Percentiles rank a stretch among this genome's conserved stretches.
These are phyloP conservation scores for Pichia cephalocereana DNA, from an alignment of 805 yeast genomes.

Conservation along the genomic window DNA sequence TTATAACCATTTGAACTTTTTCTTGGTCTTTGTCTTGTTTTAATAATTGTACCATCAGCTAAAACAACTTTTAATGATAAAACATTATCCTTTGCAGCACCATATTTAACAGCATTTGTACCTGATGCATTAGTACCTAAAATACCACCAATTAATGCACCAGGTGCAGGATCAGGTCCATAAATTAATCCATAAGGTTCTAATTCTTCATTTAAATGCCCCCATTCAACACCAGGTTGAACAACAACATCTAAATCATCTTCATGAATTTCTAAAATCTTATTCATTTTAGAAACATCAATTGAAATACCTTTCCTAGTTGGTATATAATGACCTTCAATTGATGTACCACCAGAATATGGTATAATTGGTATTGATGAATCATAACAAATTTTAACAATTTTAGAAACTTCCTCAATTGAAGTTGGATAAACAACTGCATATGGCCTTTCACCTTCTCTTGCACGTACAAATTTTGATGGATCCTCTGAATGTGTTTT, in stretches of 20 bases:
- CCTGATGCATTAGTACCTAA: conserved; percentile 72
- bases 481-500: conserved; percentile 25
- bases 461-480: conserved; percentile 25
- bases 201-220: conserved; percentile 47
- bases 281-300: conserved; percentile 55
- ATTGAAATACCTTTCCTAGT: conserved; percentile 54
- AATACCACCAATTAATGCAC: conserved; percentile 72
- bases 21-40: conserved; percentile 66
- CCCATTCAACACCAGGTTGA: conserved; percentile 81
- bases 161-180: conserved; percentile 75
- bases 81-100: conserved; percentile 71
- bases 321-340: conserved; percentile 71
- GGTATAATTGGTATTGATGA: conserved; percentile 63
- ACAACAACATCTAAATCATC: conserved; percentile 64
- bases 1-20: conserved; percentile 77
- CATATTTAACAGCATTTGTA: conserved; percentile 67
- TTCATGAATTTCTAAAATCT: conserved; percentile 45
- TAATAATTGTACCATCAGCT: conserved; percentile 72
- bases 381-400: conserved; percentile 55
- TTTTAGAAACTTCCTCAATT: conserved; percentile 57
- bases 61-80: conserved; percentile 61
- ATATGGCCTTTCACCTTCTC: conserved; percentile 22
- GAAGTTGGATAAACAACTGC: conserved; percentile 53
- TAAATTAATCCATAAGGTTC: conserved; percentile 45
- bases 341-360: conserved; percentile 66